Conservation (phyloP, 139 green algal genomes). For the Penium margaritaceum region DNA sequence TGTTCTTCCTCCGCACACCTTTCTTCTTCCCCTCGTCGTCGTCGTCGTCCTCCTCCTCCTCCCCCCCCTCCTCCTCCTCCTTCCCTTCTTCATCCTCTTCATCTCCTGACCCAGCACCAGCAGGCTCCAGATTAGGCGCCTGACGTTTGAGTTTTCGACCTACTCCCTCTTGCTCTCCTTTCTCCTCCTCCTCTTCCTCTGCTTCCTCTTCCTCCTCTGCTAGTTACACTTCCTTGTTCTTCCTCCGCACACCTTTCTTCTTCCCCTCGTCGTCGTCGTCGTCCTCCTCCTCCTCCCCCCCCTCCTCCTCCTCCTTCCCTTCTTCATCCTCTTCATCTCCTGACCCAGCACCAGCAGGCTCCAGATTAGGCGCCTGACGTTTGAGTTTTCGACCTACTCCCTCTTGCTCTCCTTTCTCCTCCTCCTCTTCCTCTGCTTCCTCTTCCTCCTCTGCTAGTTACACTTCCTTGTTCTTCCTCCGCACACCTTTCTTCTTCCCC, state of each 20-base stretch:
- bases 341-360: slow-evolving; percentile 19
- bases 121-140: too few species aligned
- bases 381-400: too few species aligned
- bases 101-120: too few species aligned
- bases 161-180: background rate
- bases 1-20: slow-evolving; percentile 9
- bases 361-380: too few species aligned
- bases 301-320: slow-evolving; percentile 7
- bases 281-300: slow-evolving; percentile 3
- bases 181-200: slow-evolving; percentile 5
- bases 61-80: slow-evolving; percentile 11
- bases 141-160: too few species aligned
- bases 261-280: background rate
- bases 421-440: background rate
- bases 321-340: background rate
- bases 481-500: background rate
- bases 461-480: background rate
- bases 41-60: slow-evolving; percentile 21
- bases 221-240: background rate
- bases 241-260: slow-evolving; percentile 11
- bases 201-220: background rate
- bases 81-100: background rate
- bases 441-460: slow-evolving; percentile 22
- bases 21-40: slow-evolving; percentile 1
- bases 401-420: background rate